A percentile compares a stretch with the other conserved stretches of the same genome.
Evolutionary conservation across 805 yeast species (phyloP).

Genomic region (Metschnikowia anglica): DNA sequence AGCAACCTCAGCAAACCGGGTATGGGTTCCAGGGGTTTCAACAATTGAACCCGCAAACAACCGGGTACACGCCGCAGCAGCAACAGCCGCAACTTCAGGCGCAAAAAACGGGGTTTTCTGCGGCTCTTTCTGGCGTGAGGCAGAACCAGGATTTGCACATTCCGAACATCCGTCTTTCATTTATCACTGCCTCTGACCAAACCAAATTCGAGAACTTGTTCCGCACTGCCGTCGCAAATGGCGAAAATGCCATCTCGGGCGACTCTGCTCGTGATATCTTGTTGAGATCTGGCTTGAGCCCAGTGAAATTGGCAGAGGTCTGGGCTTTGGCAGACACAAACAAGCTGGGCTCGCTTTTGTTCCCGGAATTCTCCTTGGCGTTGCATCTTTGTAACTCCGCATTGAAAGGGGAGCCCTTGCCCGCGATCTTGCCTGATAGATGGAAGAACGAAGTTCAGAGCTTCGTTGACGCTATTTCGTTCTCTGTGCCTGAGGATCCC

Average conservation of each 20-base stretch:
- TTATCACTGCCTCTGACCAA: constrained; percentile 83
- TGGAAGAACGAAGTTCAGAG: constrained; percentile 82
- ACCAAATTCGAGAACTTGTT: constrained; percentile 82
- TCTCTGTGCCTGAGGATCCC: constrained; percentile 65
- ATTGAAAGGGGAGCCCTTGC: constrained; percentile 75
- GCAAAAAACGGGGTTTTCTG: constrained; percentile 49
- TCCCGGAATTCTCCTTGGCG: constrained; percentile 93
- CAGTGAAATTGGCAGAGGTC: constrained; percentile 74
- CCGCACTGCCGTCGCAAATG: constrained; percentile 68
- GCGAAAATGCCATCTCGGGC: constrained; percentile 68
- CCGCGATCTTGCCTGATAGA: constrained; percentile 66
- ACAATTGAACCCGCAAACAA: constrained; percentile 5
- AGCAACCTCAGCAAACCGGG: constrained; percentile 16
- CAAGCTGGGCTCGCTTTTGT: constrained; percentile 77
- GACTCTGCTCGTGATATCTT: constrained; percentile 76
- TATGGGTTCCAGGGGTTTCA: constrained; percentile 8
- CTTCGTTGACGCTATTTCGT: constrained; percentile 84
- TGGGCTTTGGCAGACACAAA: constrained; percentile 93
- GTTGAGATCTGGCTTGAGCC: constrained; percentile 73
- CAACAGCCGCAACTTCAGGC: constrained; percentile 29
- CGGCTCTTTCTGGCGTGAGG: constrained; percentile 40
- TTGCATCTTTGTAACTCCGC: constrained; percentile 81
- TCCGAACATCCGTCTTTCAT: constrained; percentile 76
- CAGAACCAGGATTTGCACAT: constrained; percentile 62
- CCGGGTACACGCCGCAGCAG: constrained; percentile 12